A percentile compares a stretch with the other conserved stretches of the same genome.
These are phyloP conservation scores for Fraxinus greggii DNA, from an alignment of 305 asterid genomes.

Conservation along the genomic window DNA sequence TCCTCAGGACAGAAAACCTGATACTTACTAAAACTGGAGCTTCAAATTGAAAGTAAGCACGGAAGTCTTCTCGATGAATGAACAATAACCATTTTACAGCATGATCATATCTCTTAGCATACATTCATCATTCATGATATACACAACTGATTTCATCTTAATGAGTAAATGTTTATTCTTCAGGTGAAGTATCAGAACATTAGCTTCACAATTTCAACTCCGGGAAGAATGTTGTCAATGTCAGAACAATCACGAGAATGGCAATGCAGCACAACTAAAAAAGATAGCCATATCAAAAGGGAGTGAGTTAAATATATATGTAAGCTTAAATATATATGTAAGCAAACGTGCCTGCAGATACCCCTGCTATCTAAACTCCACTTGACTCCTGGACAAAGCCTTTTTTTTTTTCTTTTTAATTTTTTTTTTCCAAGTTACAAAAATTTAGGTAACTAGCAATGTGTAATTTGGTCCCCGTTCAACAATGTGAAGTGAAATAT, in stretches of 20 bases:
- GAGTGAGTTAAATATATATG: neutral
- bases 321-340: neutral
- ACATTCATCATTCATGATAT: neutral
- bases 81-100: neutral
- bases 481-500: constrained; percentile 14
- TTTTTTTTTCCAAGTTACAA: neutral
- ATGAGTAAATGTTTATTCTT: constrained; percentile 10
- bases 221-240: constrained; percentile 5
- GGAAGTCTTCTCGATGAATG: neutral
- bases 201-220: neutral
- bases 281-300: neutral
- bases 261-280: neutral
- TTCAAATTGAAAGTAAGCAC: constrained; percentile 2
- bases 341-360: neutral
- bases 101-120: neutral
- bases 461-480: neutral
- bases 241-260: neutral
- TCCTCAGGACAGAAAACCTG: neutral
- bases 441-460: neutral
- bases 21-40: constrained; percentile 7
- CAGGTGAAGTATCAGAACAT: constrained; percentile 8
- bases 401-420: neutral
- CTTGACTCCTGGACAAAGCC: neutral
- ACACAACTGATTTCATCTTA: neutral
- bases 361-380: neutral